A percentile compares a stretch with the other conserved stretches of the same genome.
Evolutionary conservation across 2,329 filamentous ascomycete genomes (phyloP).

Genomic region (Penicillium verrucosum): DNA sequence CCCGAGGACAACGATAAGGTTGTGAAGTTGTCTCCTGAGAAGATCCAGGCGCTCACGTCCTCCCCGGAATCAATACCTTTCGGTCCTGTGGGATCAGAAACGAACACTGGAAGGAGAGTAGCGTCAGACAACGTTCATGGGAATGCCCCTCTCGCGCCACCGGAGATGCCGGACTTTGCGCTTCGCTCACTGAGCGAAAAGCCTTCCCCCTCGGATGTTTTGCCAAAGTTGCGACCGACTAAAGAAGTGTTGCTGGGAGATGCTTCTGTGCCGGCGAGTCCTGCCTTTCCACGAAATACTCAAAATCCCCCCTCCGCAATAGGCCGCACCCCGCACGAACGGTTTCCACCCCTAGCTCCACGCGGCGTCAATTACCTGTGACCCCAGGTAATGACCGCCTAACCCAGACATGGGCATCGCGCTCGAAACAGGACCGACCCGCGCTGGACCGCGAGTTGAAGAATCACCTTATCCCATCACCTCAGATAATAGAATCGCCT

Average conservation of each 20-base stretch:
- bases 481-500: slow-evolving; percentile 30
- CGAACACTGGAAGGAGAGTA: slow-evolving; percentile 21
- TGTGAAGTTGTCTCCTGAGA: slow-evolving; percentile 53
- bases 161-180: slow-evolving; percentile 15
- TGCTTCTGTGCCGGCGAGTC: slow-evolving; percentile 21
- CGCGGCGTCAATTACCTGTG: slow-evolving; percentile 31
- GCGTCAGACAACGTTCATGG: slow-evolving; percentile 21
- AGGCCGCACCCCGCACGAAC: slow-evolving; percentile 33
- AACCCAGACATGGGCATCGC: slow-evolving; percentile 33
- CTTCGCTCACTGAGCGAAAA: slow-evolving; percentile 29
- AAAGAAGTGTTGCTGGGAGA: slow-evolving; percentile 29
- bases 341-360: slow-evolving; percentile 37
- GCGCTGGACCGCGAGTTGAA: slow-evolving; percentile 35
- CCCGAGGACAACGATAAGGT: slow-evolving; percentile 38
- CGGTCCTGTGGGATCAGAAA: slow-evolving; percentile 35
- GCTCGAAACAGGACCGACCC: slow-evolving; percentile 33
- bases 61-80: slow-evolving; percentile 55
- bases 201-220: slow-evolving; percentile 17
- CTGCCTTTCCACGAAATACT: slow-evolving; percentile 15
- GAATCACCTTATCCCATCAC: slow-evolving; percentile 23
- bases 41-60: slow-evolving; percentile 54
- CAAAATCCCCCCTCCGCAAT: slow-evolving; percentile 25
- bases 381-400: slow-evolving; percentile 32
- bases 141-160: neutral
- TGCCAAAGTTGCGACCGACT: slow-evolving; percentile 21